Base-by-base conservation (phyloP, 371 early-diverging fungal genomes). In the Zopfochytrium polystomum region DNA sequence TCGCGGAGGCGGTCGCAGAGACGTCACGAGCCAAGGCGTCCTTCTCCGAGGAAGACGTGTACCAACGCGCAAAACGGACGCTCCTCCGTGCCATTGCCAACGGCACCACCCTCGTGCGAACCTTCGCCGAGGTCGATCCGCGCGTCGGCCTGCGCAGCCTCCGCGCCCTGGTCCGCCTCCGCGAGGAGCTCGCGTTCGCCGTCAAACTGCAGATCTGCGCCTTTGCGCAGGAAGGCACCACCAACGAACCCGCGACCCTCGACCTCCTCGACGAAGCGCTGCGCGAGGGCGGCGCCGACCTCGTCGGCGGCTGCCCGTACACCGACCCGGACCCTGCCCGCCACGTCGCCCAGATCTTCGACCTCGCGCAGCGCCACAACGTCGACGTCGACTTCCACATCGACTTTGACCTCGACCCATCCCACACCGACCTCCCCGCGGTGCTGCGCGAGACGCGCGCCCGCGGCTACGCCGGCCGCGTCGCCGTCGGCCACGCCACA, bases 121-220 rank as follows among this genome's bases (percentile, higher is more conserved):
- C 38, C 38, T 38, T 38, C 18, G 38, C 38, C 38, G 38, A 38
- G 38, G 38, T 38, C 38, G 38, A 38, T 18, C 38, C 38, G 38
- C 38, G 38, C 18, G 38, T 38, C 18, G 38, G 38, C 38, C 38
- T 38, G 11, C 38, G 38, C 38, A 18, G 11, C 38, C 18, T 38
- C 38, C 38, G 38, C 7, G 38, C 38, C 18, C 38, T 38, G 7
- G 38, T 18, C 11, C 38, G 38, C 18, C 38, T 38, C 18, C 38
- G 38, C 38, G 7, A 7, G 11, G 38, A 38, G 38, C 38, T 38
- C 38, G 38, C 38, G 11, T 38, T 38, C 18, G 38, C 38, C 18
- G 38, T 38, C 38, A 7, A 38, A 7, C 11, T 38, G 11, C 38
- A 38, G 38, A 38, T 38, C 7, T 38, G 38, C 38, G 38, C 38